Base-by-base conservation (phyloP, 23 red algal species). In the Gracilaria domingensis region DNA sequence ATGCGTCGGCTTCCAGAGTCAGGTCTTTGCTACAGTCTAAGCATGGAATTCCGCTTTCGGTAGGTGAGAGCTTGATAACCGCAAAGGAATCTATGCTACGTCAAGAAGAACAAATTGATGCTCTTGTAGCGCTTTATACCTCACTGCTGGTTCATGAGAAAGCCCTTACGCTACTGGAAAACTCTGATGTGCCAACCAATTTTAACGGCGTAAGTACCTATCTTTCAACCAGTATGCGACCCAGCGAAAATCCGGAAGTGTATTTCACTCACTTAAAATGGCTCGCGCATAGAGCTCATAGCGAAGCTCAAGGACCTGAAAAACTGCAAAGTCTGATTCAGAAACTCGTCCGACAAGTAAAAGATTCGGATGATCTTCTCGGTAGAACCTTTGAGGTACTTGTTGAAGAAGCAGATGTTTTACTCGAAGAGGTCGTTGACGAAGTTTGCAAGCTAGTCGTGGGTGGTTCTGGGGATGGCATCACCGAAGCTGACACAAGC, bases 261-360 rank as follows among this genome's bases (percentile, higher is more conserved):
- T 91, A 66, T 75, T 91, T 91, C 77, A 38, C 56, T 49, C 75
- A 91, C 40, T 56, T 91, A 21, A 53, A 54, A 57, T 91, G 88
- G 88, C 65, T 91, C 25, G 75, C 75, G 11, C 77, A 73, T 54
- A 24, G 50, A 49, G 70, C 88, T n/a, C 67, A 34, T 18, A 39
- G 21, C 21, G 85, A 89, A 59, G 49, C 75, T 33, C 66, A 81
- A 66, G 78, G 88, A 36, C 88, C 65, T 37, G 37, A 67, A 32
- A 71, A 91, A 73, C 65, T 91, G 16, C 38, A 73, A 55, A 59
- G n/a, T 44, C 57, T 91, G 11, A 55, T 91, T 12, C 48, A 77
- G 36, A 50, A 49, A 42, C 56, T 75, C 18, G 48, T 91, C 29
- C 60, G 47, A 37, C 55, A 83, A 47, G 70, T 45, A 28, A 57